phyloP scores from a whole-genome alignment of 2,329 filamentous ascomycete species.

The Aspergillus oerlinghausenensis region DNA sequence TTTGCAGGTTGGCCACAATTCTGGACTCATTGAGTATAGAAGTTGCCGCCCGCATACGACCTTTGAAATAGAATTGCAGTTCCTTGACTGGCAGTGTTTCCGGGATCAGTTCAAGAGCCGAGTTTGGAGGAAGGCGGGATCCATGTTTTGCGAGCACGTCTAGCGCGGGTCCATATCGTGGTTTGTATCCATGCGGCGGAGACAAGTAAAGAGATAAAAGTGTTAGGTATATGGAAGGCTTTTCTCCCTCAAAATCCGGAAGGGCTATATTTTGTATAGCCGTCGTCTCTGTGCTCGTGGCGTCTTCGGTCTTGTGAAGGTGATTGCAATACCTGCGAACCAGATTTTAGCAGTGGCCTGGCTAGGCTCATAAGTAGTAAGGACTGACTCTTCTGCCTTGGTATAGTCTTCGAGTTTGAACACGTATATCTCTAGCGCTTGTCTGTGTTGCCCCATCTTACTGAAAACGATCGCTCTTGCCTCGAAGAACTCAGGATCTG shows the following conservation, averaged over 20 bases:
- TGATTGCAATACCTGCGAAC: constrained; percentile 75
- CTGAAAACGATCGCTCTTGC: constrained; percentile 84
- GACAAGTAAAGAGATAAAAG: constrained; percentile 84
- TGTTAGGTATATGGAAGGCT: constrained; percentile 83
- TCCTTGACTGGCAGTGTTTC: constrained; percentile 70
- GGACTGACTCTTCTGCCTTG: constrained; percentile 84
- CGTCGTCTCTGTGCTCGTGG: constrained; percentile 30
- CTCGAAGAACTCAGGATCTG: constrained; percentile 83
- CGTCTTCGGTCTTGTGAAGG: constrained; percentile 62
- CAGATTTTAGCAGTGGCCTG: constrained; percentile 9
- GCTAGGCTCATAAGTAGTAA: neutral
- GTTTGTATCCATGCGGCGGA: constrained; percentile 67
- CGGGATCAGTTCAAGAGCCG: constrained; percentile 81
- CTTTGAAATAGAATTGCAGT: constrained; percentile 85
- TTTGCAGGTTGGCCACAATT: constrained; percentile 70
- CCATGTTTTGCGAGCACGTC: constrained; percentile 88
- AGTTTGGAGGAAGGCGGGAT: constrained; percentile 80
- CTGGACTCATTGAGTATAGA: constrained; percentile 74
- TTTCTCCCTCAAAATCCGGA: constrained; percentile 50
- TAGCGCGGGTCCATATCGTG: constrained; percentile 74
- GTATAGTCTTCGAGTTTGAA: constrained; percentile 83
- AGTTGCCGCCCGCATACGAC: constrained; percentile 82
- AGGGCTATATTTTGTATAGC: constrained; percentile 36
- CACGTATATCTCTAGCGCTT: constrained; percentile 95
- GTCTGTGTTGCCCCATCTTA: constrained; percentile 92